A percentile compares a stretch with the other conserved stretches of the same genome.
These are phyloP conservation scores for Erysimum cheiranthoides DNA, from an alignment of 345 rosid genomes.

Conservation along the genomic window DNA sequence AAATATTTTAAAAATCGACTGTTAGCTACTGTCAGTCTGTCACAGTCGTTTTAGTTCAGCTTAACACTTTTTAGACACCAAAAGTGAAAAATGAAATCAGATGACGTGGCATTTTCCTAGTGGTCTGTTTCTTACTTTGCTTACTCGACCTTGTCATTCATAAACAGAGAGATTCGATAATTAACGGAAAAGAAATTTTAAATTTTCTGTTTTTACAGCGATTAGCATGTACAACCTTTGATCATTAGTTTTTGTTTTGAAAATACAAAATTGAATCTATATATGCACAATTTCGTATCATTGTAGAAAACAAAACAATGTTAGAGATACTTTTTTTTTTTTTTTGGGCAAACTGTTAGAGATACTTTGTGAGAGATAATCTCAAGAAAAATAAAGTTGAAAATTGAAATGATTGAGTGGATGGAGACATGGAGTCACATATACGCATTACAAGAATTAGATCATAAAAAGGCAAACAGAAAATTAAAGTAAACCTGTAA, in stretches of 20 bases:
- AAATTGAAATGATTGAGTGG: not conserved
- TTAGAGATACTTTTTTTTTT: not conserved
- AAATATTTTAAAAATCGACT: constrained; percentile 26
- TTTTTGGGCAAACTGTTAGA: too few relatives aligned
- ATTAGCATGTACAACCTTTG: not conserved
- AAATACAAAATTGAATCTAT: too few relatives aligned
- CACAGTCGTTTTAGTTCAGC: constrained; percentile 35
- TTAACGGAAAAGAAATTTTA: not conserved
- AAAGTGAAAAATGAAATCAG: not conserved
- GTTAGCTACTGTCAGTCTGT: constrained; percentile 34
- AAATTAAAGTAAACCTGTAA: not conserved
- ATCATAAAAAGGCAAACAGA: not conserved
- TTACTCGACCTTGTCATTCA: constrained; percentile 9
- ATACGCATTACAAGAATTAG: not conserved
- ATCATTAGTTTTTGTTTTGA: not conserved
- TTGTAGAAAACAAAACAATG: not conserved
- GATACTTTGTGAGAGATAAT: not conserved
- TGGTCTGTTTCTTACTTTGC: constrained; percentile 28
- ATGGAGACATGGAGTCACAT: not conserved
- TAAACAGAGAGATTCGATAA: not conserved
- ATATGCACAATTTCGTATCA: not conserved
- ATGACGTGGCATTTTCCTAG: constrained; percentile 18
- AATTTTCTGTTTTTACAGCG: not conserved
- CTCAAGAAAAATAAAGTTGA: not conserved
- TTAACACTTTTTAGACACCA: not conserved